Evolutionary conservation across 768 basidiomycete species (phyloP).

Genomic region (Trametes gibbosa): DNA sequence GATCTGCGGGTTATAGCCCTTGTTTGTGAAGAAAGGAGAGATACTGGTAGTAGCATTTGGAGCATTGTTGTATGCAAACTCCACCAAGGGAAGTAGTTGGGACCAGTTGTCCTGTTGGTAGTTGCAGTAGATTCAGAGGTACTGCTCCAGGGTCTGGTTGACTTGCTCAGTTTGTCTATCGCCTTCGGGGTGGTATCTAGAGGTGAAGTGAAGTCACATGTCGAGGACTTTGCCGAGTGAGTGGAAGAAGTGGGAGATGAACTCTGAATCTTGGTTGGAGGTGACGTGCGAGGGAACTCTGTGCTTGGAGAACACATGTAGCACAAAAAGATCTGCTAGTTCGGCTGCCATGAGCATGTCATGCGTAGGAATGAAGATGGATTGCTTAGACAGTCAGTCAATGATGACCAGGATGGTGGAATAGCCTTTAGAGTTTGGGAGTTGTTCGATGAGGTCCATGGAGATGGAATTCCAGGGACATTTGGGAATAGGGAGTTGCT

Average conservation of each 20-base stretch:
- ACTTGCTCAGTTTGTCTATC: constrained; percentile 39
- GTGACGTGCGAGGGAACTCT: constrained; percentile 13
- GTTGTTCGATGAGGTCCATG: background rate
- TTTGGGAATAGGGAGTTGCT: background rate
- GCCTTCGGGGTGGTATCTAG: constrained; percentile 31
- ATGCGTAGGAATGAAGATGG: constrained; percentile 27
- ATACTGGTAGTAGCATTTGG: background rate
- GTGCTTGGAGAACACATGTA: constrained; percentile 15
- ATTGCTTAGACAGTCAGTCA: constrained; percentile 27
- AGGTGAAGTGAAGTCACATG: constrained; percentile 5
- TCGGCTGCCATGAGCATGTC: constrained; percentile 21
- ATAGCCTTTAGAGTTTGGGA: background rate
- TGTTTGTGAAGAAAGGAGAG: constrained; percentile 14
- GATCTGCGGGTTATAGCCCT: constrained; percentile 18
- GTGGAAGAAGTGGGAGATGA: constrained; percentile 7
- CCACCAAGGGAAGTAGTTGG: background rate
- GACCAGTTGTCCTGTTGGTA: background rate
- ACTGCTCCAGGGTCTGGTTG: constrained; percentile 38
- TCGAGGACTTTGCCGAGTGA: background rate
- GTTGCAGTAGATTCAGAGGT: constrained; percentile 28
- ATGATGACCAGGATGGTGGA: constrained; percentile 4
- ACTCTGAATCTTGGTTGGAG: constrained; percentile 12
- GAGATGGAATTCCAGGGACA: background rate
- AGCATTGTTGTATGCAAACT: background rate
- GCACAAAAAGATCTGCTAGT: constrained; percentile 15